These are phyloP conservation scores for Cladosporium colombiae DNA, from an alignment of 2,329 filamentous ascomycete genomes.

Conservation along the genomic window DNA sequence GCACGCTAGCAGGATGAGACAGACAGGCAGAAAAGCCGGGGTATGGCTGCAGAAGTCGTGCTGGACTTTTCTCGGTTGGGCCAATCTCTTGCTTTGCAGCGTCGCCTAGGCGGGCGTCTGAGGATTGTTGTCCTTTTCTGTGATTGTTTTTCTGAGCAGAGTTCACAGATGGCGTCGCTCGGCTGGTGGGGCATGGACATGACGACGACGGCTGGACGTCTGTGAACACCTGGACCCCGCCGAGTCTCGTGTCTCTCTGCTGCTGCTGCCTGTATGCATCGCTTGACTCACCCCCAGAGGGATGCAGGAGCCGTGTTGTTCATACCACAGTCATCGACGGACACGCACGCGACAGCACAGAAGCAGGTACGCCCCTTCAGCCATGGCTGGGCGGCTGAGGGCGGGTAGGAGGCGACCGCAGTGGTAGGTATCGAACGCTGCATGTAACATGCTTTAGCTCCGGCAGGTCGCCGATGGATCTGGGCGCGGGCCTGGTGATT, in stretches of 20 bases:
- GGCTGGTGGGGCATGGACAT: slow-evolving; percentile 18
- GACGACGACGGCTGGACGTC: slow-evolving; percentile 14
- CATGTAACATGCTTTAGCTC: slow-evolving; percentile 9
- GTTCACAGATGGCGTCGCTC: slow-evolving; percentile 3
- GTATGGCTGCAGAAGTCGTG: slow-evolving; percentile 13
- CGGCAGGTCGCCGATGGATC: slow-evolving; percentile 13
- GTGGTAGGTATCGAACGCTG: slow-evolving; percentile 4
- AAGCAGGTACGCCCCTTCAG: neutral
- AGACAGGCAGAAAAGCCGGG: slow-evolving; percentile 15
- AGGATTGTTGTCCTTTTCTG: slow-evolving; percentile 18
- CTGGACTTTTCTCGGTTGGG: slow-evolving; percentile 15
- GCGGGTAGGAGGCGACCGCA: slow-evolving; percentile 1
- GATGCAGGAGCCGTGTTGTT: neutral
- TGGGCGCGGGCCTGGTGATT: slow-evolving; percentile 16
- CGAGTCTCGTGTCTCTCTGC: neutral
- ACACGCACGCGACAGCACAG: slow-evolving; percentile 12
- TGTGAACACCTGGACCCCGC: slow-evolving; percentile 16
- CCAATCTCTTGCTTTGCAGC: neutral
- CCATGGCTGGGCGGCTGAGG: slow-evolving; percentile 9
- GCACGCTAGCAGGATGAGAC: slow-evolving; percentile 3
- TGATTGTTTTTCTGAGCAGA: slow-evolving; percentile 18
- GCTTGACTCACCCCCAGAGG: slow-evolving; percentile 3
- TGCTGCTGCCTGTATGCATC: neutral
- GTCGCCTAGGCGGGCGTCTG: neutral
- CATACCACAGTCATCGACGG: neutral